Evolutionary conservation across 352 stramenopile genomes (phyloP).

Genomic region (Achlya hypogyna): DNA sequence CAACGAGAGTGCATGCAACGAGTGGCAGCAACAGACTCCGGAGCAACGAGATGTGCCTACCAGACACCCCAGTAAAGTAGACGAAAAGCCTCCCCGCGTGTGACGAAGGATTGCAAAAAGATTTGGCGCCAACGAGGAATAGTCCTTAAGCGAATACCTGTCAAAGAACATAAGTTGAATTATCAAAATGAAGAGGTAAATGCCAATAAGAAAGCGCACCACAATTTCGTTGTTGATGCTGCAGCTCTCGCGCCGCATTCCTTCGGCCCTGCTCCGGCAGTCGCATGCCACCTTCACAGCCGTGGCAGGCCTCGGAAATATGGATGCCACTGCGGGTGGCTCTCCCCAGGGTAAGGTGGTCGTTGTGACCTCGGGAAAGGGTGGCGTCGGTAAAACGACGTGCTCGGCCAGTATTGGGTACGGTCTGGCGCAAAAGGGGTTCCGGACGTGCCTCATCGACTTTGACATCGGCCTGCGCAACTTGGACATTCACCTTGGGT

Average conservation of each 20-base stretch:
- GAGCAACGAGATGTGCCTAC: no score
- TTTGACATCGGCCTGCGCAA: slow-evolving; percentile 93
- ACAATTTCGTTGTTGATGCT: neutral
- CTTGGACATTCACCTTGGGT: slow-evolving; percentile 87
- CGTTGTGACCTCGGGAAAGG: slow-evolving; percentile 88
- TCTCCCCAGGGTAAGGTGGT: slow-evolving; percentile 53
- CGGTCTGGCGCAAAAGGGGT: slow-evolving; percentile 70
- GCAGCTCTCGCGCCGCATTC: neutral
- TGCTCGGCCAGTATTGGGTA: slow-evolving; percentile 82
- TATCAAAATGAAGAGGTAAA: neutral
- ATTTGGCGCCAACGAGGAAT: no score
- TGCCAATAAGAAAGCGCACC: neutral
- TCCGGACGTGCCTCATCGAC: slow-evolving; percentile 87
- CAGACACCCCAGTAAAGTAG: no score
- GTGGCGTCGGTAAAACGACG: slow-evolving; percentile 90
- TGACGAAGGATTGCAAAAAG: no score
- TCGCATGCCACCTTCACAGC: neutral
- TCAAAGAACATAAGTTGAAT: neutral
- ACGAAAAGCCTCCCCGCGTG: no score
- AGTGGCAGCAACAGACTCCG: no score
- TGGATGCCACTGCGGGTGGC: neutral
- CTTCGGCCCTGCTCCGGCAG: neutral
- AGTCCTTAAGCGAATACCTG: neutral
- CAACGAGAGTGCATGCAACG: no score
- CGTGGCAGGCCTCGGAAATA: neutral